Evolutionary conservation across 495 filamentous ascomycete species (phyloP).

Genomic region (Penicillium longicatenatum): DNA sequence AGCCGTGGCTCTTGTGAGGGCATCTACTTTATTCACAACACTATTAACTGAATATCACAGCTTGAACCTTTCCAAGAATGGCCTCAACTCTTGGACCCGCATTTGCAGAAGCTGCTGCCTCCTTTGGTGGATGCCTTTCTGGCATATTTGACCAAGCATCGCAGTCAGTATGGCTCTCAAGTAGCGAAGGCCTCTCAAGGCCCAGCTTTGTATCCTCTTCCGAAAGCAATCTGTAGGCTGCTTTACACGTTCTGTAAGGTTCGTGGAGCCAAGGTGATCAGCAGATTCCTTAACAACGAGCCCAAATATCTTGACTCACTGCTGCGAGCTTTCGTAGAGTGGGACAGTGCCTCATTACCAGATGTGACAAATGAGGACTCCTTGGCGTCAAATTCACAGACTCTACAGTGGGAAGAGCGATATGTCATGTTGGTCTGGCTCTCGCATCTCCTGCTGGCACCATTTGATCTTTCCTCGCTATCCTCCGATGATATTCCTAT

Average conservation of each 20-base stretch:
- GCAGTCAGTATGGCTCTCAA: conserved; percentile 38
- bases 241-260: conserved; percentile 95
- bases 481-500: conserved; percentile 58
- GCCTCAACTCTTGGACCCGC: conserved; percentile 91
- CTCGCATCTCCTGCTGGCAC: conserved; percentile 87
- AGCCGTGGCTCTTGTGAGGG: not conserved
- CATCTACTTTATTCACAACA: not conserved
- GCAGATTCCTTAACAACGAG: conserved; percentile 86
- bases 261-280: conserved; percentile 88
- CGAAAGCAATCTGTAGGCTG: conserved; percentile 71
- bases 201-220: conserved; percentile 54
- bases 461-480: conserved; percentile 86
- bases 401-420: conserved; percentile 79
- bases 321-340: conserved; percentile 63
- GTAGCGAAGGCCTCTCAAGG: conserved; percentile 31
- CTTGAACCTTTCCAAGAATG: conserved; percentile 94
- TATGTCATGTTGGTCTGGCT: conserved; percentile 92
- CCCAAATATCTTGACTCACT: conserved; percentile 79
- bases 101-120: conserved; percentile 73
- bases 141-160: conserved; percentile 56
- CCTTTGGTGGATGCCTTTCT: conserved; percentile 73
- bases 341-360: conserved; percentile 30
- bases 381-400: conserved; percentile 12
- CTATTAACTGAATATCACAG: conserved; percentile 38
- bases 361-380: conserved; percentile 15